Evolutionary conservation across 139 green algal species (phyloP).

Genomic region (Mesotaenium endlicherianum): DNA sequence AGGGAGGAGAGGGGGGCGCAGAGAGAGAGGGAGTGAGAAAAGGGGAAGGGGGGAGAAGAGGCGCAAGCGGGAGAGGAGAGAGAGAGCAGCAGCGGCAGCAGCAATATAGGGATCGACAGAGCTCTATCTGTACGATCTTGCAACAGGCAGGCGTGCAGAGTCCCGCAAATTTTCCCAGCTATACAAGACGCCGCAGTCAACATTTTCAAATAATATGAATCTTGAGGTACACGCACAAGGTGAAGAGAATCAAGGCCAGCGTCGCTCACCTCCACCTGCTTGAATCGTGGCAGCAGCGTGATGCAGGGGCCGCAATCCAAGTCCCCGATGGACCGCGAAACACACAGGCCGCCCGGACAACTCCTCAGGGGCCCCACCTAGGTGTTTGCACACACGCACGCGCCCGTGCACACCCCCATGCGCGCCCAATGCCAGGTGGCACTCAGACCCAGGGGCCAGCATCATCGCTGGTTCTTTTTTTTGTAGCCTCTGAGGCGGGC

Average conservation of each 20-base stretch:
- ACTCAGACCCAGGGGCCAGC: too few species aligned
- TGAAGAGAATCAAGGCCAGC: too few species aligned
- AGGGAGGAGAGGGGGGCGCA: background rate
- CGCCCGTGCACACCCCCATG: too few species aligned
- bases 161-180: background rate
- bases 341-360: constrained; percentile 87
- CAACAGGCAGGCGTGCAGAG: background rate
- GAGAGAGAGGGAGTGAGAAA: too few species aligned
- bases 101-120: too few species aligned
- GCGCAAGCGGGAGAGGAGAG: background rate
- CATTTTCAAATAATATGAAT: background rate
- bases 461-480: too few species aligned
- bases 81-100: too few species aligned
- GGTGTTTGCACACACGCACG: too few species aligned
- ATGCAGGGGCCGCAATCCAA: constrained; percentile 79
- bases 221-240: background rate
- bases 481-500: too few species aligned
- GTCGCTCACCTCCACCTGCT: constrained; percentile 67
- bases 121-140: too few species aligned
- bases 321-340: constrained; percentile 82
- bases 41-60: too few species aligned
- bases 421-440: too few species aligned
- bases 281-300: constrained; percentile 78
- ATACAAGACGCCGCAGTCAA: background rate
- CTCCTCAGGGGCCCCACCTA: constrained; percentile 79